These are phyloP conservation scores for Fonsecaea pugnacius DNA, from an alignment of 2,329 filamentous ascomycete species.

Conservation along the genomic window DNA sequence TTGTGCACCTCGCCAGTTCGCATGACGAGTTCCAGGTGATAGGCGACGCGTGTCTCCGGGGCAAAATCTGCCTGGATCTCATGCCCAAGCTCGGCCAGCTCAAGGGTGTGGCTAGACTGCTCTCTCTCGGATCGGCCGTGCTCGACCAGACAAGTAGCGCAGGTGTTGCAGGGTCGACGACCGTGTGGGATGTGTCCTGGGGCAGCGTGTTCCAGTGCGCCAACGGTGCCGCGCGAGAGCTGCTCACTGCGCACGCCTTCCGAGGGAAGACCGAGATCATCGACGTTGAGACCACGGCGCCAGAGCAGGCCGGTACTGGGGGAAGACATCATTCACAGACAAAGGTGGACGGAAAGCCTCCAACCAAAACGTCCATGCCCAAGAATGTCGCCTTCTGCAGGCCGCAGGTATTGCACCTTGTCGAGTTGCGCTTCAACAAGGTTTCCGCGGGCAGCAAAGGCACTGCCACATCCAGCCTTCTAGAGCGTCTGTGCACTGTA, in stretches of 20 bases:
- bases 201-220: slow-evolving; percentile 3
- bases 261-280: background rate
- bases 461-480: background rate
- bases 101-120: background rate
- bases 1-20: slow-evolving; percentile 1
- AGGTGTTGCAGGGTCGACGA: slow-evolving; percentile 3
- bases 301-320: background rate
- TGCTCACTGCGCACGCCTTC: slow-evolving; percentile 1
- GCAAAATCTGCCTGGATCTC: slow-evolving; percentile 14
- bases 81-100: slow-evolving; percentile 17
- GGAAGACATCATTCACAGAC: background rate
- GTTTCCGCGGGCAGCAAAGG: background rate
- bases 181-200: slow-evolving; percentile 2
- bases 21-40: slow-evolving; percentile 9
- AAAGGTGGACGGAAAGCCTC: background rate
- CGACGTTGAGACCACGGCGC: background rate
- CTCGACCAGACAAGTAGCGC: slow-evolving; percentile 7
- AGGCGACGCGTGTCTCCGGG: slow-evolving; percentile 3
- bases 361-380: background rate
- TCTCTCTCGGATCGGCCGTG: background rate
- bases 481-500: background rate
- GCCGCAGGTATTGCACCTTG: background rate
- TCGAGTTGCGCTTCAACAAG: background rate
- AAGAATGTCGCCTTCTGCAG: slow-evolving; percentile 2
- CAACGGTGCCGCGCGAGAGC: background rate